phyloP scores from a whole-genome alignment of 306 rosid species.

The Pyrus communis region DNA sequence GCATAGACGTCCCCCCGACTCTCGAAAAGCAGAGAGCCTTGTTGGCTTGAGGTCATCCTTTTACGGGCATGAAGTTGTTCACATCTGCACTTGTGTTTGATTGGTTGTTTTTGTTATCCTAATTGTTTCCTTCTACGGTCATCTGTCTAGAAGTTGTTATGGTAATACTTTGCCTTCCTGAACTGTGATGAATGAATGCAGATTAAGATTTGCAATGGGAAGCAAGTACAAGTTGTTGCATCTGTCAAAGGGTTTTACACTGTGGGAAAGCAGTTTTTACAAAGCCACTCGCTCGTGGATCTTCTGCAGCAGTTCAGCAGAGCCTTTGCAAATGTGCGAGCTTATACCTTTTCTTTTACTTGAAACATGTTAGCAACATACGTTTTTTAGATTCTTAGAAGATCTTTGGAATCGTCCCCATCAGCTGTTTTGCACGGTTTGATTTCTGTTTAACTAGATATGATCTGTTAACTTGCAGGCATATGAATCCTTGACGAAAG shows the following conservation, averaged over 20 bases:
- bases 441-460: not conserved
- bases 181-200: slow-evolving; percentile 28
- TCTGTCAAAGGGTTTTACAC: slow-evolving; percentile 80
- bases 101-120: not conserved
- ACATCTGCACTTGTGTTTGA: not conserved
- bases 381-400: not conserved
- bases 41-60: too few species aligned
- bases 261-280: slow-evolving; percentile 64
- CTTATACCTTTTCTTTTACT: not conserved
- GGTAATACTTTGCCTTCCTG: not conserved
- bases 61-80: too few species aligned
- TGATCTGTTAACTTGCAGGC: slow-evolving; percentile 47
- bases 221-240: slow-evolving; percentile 67
- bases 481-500: slow-evolving; percentile 74
- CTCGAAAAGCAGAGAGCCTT: too few species aligned
- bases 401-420: not conserved
- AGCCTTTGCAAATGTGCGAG: slow-evolving; percentile 78
- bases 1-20: too few species aligned
- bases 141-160: not conserved
- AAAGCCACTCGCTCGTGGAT: slow-evolving; percentile 77
- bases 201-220: slow-evolving; percentile 90
- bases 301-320: slow-evolving; percentile 90
- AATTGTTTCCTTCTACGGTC: not conserved
- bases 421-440: not conserved
- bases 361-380: too few species aligned